Evolutionary conservation across 495 filamentous ascomycete species (phyloP).

Genomic region (Penicillium subrubescens): DNA sequence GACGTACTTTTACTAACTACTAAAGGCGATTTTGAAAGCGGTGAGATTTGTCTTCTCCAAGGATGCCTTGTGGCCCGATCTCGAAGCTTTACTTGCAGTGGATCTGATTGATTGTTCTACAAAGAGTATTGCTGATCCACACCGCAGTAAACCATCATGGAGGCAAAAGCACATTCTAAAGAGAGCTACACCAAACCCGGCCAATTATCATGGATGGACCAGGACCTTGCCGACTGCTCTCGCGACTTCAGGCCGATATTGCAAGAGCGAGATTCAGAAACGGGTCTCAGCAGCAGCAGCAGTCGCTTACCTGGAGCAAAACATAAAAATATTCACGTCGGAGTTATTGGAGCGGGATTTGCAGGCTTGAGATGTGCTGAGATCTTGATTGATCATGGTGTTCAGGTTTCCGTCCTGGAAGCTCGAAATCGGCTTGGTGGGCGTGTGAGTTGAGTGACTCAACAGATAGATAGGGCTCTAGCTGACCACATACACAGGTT

Average conservation of each 20-base stretch:
- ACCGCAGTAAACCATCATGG: background rate
- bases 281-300: background rate
- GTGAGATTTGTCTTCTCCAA: background rate
- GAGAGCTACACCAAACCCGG: background rate
- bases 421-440: background rate
- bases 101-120: background rate
- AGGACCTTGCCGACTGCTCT: background rate
- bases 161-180: background rate
- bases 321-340: background rate
- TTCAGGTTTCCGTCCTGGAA: background rate
- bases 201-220: background rate
- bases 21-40: background rate
- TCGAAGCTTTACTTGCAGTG: background rate
- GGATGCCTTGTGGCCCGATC: background rate
- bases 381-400: background rate
- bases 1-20: too few relatives aligned
- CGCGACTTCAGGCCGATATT: background rate
- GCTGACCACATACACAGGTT: background rate
- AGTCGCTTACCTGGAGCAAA: background rate
- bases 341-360: background rate
- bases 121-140: too few relatives aligned
- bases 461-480: background rate
- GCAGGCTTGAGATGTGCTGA: background rate
- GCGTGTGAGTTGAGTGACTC: background rate
- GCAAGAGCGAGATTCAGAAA: background rate